phyloP scores from a whole-genome alignment of 2,329 filamentous ascomycete species.

The Trichoderma brevicompactum region DNA sequence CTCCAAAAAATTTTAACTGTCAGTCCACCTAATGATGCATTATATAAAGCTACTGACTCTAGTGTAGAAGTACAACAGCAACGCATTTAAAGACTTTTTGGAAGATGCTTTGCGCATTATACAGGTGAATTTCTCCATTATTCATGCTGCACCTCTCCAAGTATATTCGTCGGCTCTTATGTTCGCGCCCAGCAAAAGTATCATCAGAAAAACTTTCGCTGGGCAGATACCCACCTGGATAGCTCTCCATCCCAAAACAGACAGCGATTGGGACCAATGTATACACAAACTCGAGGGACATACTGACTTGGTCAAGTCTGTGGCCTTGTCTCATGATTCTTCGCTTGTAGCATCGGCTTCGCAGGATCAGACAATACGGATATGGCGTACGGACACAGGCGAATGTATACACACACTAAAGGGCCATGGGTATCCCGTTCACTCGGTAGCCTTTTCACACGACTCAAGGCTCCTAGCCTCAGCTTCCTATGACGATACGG shows the following conservation, averaged over 20 bases:
- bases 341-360: slow-evolving; percentile 1
- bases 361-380: background rate
- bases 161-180: background rate
- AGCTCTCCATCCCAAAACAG: background rate
- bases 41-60: background rate
- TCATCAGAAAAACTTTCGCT: background rate
- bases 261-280: background rate
- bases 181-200: background rate
- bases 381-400: slow-evolving; percentile 1
- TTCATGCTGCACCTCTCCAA: background rate
- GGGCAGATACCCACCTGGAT: background rate
- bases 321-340: slow-evolving; percentile 20
- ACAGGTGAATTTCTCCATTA: background rate
- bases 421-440: background rate
- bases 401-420: slow-evolving; percentile 11
- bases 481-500: background rate
- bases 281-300: background rate
- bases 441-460: background rate
- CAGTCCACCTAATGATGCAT: too few relatives aligned
- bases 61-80: background rate
- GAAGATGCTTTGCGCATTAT: background rate
- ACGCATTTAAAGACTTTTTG: background rate
- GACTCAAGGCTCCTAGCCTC: slow-evolving; percentile 10
- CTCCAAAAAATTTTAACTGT: too few relatives aligned
- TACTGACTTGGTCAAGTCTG: background rate